Evolutionary conservation across 441 rosid species (phyloP).

Genomic region (Adansonia madagascariensis): DNA sequence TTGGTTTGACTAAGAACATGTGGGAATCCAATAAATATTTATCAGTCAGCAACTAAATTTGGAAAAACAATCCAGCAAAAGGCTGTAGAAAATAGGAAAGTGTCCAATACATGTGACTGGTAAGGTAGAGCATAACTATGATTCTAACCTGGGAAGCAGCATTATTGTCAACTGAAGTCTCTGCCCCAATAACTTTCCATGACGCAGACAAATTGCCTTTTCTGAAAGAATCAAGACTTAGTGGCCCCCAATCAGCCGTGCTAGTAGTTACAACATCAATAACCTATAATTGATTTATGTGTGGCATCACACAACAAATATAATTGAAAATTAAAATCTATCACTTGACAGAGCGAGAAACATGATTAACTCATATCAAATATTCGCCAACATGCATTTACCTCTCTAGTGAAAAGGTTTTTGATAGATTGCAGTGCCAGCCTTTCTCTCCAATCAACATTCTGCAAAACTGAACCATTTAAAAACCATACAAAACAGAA

Average conservation of each 20-base stretch:
- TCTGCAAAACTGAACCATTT: slow-evolving; percentile 52
- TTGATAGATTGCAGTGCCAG: slow-evolving; percentile 65
- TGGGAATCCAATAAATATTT: slow-evolving; percentile 23
- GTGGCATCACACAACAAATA: background rate
- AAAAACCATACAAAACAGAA: background rate
- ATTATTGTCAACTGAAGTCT: slow-evolving; percentile 39
- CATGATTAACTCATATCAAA: slow-evolving; percentile 13
- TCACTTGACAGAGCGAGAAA: background rate
- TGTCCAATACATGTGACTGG: background rate
- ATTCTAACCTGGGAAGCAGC: slow-evolving; percentile 57
- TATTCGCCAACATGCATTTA: slow-evolving; percentile 39
- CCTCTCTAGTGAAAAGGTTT: slow-evolving; percentile 82
- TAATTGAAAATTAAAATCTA: background rate
- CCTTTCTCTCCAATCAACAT: slow-evolving; percentile 85
- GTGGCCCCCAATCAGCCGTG: slow-evolving; percentile 86
- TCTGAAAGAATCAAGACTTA: slow-evolving; percentile 80
- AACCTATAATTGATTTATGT: slow-evolving; percentile 49
- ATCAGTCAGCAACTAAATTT: slow-evolving; percentile 19
- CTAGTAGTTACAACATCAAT: slow-evolving; percentile 66
- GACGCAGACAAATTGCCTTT: slow-evolving; percentile 77
- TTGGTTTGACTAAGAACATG: slow-evolving; percentile 44
- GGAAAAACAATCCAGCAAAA: slow-evolving; percentile 17
- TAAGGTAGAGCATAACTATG: slow-evolving; percentile 22
- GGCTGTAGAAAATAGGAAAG: slow-evolving; percentile 12
- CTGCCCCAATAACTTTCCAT: slow-evolving; percentile 57